Base-by-base conservation (phyloP, 139 green algal species). In the Micractinium conductrix region DNA sequence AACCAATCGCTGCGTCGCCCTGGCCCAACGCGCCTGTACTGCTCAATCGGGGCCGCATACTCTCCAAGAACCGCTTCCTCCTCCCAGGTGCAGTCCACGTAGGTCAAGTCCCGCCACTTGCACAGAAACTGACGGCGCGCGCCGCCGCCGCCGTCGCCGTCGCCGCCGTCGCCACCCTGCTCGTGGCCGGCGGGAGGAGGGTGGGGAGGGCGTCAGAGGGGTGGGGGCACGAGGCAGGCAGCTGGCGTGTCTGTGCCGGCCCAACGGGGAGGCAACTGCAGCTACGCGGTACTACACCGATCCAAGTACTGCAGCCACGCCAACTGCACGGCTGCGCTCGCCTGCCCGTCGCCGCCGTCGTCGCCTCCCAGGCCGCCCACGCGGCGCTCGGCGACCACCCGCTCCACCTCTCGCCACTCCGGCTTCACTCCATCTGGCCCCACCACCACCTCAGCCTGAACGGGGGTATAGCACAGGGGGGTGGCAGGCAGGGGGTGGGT, bases 401-500 rank as follows among this genome's bases (percentile, higher is more conserved):
- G 53, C 76, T 82, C 76, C 55, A 82, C 76, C 38, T 82, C 76
- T 30, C 72, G 76, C 76, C 76, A 82, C 38, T 38, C 42, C 21
- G 76, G 76, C 58, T 82, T 82, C 12, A 82, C 38, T 1, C 76
- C 76, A 30, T 82, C 76, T n/a, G n/a, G n/a, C n/a, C n/a, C n/a
- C n/a, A n/a, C n/a, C 76, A 82, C 76, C 38, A 82, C 37, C 17
- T 82, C 76, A 16, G 6, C 26, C 22, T 71, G 58, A 60, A 58
- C 76, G 17, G 24, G 60, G 60, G 26, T 4, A 8, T 10, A 26
- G 24, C 24, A 19, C 48, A 58, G 48, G 60, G 26, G 26, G 26
- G 26, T 37, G 60, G 60, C 60, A 37, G 26, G 60, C 60, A 68
- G 26, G 19, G 12, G 3, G 2, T 21, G 45, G 68, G 38, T 19